Percentiles rank a stretch among this genome's conserved stretches.
phyloP scores from a whole-genome alignment of 176 grass and related monocot species.

The Triticum turgidum region DNA sequence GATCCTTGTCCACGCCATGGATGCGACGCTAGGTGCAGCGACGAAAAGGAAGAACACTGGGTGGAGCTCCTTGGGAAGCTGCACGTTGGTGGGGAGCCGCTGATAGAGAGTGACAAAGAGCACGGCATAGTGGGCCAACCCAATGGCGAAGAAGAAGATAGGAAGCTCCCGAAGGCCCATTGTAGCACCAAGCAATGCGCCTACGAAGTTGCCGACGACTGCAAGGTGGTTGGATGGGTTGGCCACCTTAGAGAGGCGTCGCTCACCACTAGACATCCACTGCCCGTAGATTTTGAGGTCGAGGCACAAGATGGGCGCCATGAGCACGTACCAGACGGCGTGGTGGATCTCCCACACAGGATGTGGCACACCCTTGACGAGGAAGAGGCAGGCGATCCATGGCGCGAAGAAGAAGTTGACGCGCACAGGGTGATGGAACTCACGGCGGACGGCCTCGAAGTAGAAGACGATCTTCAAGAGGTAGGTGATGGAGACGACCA shows the following conservation, averaged over 20 bases:
- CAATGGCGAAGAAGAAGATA: conserved; percentile 58
- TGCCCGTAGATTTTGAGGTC: conserved; percentile 80
- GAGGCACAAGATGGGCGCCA: conserved; percentile 53
- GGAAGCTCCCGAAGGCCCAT: conserved; percentile 56
- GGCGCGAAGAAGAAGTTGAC: conserved; percentile 87
- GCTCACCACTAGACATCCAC: conserved; percentile 74
- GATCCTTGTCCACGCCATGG: conserved; percentile 57
- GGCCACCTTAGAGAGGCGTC: conserved; percentile 63
- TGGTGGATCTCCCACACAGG: not conserved
- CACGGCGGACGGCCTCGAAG: conserved; percentile 50
- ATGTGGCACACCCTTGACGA: conserved; percentile 39
- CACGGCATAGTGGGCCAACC: conserved; percentile 63
- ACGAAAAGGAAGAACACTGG: conserved; percentile 86
- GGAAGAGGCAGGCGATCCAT: conserved; percentile 66
- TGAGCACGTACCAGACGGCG: conserved; percentile 47
- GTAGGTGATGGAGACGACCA: conserved; percentile 50
- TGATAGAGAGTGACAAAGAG: conserved; percentile 84
- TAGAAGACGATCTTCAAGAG: conserved; percentile 64
- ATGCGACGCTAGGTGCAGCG: conserved; percentile 54
- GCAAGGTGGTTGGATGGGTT: conserved; percentile 75
- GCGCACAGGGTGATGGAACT: conserved; percentile 75
- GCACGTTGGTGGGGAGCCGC: conserved; percentile 46
- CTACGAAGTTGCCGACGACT: conserved; percentile 67
- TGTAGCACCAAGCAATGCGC: conserved; percentile 38
- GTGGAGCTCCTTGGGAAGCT: conserved; percentile 60